phyloP scores from a whole-genome alignment of 1,284 basidiomycete genomes.

The Moesziomyces sp. region DNA sequence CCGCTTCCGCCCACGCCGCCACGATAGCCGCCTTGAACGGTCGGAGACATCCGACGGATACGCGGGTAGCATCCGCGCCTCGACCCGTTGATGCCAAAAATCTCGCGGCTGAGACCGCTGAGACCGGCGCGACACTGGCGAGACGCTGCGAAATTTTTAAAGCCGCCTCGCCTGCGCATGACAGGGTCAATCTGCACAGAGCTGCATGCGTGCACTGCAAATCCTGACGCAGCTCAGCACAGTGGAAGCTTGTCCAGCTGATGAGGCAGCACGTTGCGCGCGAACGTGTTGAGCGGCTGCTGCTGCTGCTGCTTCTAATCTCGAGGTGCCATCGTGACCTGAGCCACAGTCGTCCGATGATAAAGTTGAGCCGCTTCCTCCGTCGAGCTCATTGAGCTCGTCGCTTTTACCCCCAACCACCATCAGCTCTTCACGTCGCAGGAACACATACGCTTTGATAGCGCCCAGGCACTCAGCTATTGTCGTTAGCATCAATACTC shows the following conservation, averaged over 20 bases:
- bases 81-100: background rate
- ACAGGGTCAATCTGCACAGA: background rate
- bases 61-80: background rate
- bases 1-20: slow-evolving; percentile 6
- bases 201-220: background rate
- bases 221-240: background rate
- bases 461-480: background rate
- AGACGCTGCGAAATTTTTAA: background rate
- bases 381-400: background rate
- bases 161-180: background rate
- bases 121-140: background rate
- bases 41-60: slow-evolving; percentile 1
- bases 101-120: background rate
- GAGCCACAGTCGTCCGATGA: background rate
- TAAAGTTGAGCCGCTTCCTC: background rate
- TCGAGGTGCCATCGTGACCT: slow-evolving; percentile 1
- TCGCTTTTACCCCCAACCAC: background rate
- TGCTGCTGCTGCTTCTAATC: background rate
- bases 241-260: background rate
- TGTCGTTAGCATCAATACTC: background rate
- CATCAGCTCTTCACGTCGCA: background rate
- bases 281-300: background rate
- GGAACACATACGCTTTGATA: no score
- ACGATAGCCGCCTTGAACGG: background rate
- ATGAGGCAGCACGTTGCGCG: slow-evolving; percentile 1